Base-by-base conservation (phyloP, 495 filamentous ascomycete genomes). In the Diplogelasinospora grovesii region DNA sequence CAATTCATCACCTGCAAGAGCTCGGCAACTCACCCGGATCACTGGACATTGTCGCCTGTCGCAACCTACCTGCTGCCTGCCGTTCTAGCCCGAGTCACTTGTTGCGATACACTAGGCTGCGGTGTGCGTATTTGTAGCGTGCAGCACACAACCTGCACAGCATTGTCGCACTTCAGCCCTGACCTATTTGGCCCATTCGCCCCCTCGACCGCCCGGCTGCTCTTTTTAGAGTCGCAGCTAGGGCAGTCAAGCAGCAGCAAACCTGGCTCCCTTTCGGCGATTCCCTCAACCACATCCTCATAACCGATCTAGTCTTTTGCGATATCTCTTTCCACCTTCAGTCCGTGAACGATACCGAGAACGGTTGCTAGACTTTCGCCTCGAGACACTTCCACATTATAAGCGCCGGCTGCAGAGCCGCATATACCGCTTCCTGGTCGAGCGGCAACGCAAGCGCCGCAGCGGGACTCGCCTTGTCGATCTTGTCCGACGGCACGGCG, bases 391-490 rank as follows among this genome's bases (percentile, higher is more conserved):
- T 24, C 82, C 86, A 27, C 66, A 71, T 30, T 75, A 86, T 45
- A 80, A 77, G 43, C 74, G 76, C 49, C 72, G 75, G 20, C 65
- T 84, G 3, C 86, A 92, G 53, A 79, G 82, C 36, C 73, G 80
- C 38, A 74, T 94, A 38, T 90, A 89, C 59, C 67, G 70, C 11
- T 85, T 81, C 50, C 71, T 93, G 30, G 59, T 89, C 51, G 66
- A 71, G 43, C 68, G 76, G 13, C 80, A 86, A 60, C 69, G 65
- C 26, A 72, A 65, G 46, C 66, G 70, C 29, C 64, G 63, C 39
- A 56, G 69, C 41, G 56, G 62, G 48, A 66, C 54, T 36, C 65
- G 72, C 20, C 57, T 83, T 42, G 50, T 81, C 47, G 69, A 71
- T 36, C 61, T 66, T 24, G 56, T 81, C 25, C 46, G 68, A 21